Evolutionary conservation across 805 yeast species (phyloP).

Genomic region (Candida glaebosa): DNA sequence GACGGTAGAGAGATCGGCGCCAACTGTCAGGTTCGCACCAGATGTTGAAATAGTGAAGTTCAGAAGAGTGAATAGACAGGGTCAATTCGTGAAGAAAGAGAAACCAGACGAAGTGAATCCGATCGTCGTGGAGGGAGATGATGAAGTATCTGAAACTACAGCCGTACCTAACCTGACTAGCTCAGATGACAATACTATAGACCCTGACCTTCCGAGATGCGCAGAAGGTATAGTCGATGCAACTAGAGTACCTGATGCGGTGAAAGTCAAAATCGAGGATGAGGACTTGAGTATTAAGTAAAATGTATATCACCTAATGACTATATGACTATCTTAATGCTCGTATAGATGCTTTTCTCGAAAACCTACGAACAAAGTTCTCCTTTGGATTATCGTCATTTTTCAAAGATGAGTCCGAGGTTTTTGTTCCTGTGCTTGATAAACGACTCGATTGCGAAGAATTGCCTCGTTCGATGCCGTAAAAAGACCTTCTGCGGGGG

Average conservation of each 20-base stretch:
- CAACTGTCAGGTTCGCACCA: conserved; percentile 56
- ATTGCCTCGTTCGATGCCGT: background rate
- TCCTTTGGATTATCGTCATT: conserved; percentile 14
- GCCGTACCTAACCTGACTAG: too few relatives aligned
- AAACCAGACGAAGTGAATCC: background rate
- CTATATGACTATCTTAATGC: background rate
- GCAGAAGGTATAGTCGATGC: too few relatives aligned
- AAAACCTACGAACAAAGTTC: conserved; percentile 28
- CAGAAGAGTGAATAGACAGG: conserved; percentile 9
- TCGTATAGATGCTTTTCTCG: conserved; percentile 32
- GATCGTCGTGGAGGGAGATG: background rate
- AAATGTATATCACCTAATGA: background rate
- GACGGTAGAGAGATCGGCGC: conserved; percentile 56
- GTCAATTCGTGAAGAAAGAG: conserved; percentile 2
- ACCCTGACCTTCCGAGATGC: too few relatives aligned
- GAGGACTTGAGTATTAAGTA: background rate
- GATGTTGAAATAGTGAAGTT: conserved; percentile 44
- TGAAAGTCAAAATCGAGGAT: background rate
- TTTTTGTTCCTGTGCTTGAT: conserved; percentile 11
- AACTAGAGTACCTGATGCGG: too few relatives aligned
- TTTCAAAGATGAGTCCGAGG: conserved; percentile 20
- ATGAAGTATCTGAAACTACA: background rate
- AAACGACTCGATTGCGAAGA: conserved; percentile 3
- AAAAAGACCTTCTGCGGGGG: background rate
- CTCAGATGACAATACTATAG: too few relatives aligned